Base-by-base conservation (phyloP, 2,329 filamentous ascomycete species). In the Colletotrichum shisoi region DNA sequence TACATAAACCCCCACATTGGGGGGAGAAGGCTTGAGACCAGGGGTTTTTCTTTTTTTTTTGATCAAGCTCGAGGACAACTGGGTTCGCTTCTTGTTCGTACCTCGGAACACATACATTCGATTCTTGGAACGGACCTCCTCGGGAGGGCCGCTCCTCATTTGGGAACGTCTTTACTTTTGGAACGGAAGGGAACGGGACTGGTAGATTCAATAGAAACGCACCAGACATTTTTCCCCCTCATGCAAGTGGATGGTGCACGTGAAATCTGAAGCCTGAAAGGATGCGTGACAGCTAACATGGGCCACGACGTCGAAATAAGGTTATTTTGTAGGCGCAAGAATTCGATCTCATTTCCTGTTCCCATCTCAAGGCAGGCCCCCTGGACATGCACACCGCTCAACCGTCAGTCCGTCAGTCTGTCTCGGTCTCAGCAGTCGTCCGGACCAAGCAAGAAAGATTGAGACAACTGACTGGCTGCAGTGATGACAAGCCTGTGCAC, bases 81-180 rank as follows among this genome's bases (percentile, higher is more conserved):
- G 48, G n/a, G 53, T 53, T 48, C 21, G 51, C 42, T 56, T 51
- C 17, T 56, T 49, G 57, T 56, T 37, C 56, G 56, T 54, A 52
- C 57, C 54, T 49, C 37, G 27, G 13, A 15, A 62, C 51, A 62
- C 44, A 52, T 67, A 61, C 31, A 52, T 68, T 68, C 62, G 45
- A 68, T 68, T 68, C 66, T 52, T 61, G 17, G n/a, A 31, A 8
- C 19, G 52, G 42, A 19, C 3, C 49, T 34, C 27, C 12, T 8
- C 15, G 17, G 46, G 37, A 42, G 37, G 37, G 44, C 11, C 21
- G n/a, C n/a, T 13, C 27, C 57, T 12, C 57, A 54, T 67, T 70
- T 66, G 66, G 66, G 68, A 66, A 53, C 27, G 39, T 31, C 21
- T 61, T 64, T 62, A 34, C 48, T 49, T 61, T 40, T 5, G 12